Base-by-base conservation (phyloP, 106 monocot genomes). In the Amphibolis antarctica region DNA sequence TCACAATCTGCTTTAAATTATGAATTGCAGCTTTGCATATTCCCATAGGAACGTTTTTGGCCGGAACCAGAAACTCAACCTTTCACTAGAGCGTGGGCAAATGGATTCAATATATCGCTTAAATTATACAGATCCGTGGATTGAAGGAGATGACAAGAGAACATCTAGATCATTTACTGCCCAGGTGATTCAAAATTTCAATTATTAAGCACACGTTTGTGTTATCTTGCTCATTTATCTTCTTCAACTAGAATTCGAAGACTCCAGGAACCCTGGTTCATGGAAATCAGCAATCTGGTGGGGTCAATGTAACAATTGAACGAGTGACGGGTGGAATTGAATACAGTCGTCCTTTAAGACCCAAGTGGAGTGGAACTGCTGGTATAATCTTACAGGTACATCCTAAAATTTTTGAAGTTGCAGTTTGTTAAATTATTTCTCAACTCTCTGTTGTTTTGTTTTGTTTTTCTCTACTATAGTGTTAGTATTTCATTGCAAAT, bases 31-130 rank as follows among this genome's bases (percentile, higher is more conserved):
- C 75, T 90, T 98, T 86, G 87, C 90, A 28, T 98, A 98, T 82
- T 98, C 90, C 14, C 90, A 98, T 77, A 82, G 96, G 57, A 98
- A 98, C 87, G 82, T 90, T 45, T 98, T 98, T 78, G 96, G 86
- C 71, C 79, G 82, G 68, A 98, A 98, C 55, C 86, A 98, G 71
- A 98, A 98, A 42, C 82, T 98, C 12, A 98, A 91, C 71, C 79
- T 98, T 73, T 98, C 96, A 50, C 23, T 98, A 53, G 96, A 98
- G 76, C 80, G 90, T 64, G 96, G 96, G 17, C 90, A 98, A 75
- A 78, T 98, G 60, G 96, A 98, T 61, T 98, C 96, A 43, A 85
- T 98, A 70, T 90, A 87, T 69, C 86, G 96, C 48, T 54, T 98
- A 55, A 98, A 98, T 74, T 98, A 87, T 62, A 98, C 76, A 28